Evolutionary conservation across 2,329 filamentous ascomycete species (phyloP).

Genomic region (Neoascochyta sp.): DNA sequence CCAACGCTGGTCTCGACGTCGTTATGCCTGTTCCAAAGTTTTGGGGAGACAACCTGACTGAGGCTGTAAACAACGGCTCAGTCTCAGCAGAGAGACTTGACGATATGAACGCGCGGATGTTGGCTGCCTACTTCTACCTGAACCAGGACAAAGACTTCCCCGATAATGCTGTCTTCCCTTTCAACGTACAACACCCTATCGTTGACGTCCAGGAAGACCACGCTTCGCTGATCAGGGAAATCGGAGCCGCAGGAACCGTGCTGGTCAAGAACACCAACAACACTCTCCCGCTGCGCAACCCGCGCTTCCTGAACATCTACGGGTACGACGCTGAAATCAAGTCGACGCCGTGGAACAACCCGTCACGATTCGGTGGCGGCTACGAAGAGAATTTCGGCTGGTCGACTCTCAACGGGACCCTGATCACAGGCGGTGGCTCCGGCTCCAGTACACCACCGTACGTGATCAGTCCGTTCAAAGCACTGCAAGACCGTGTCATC

Average conservation of each 20-base stretch:
- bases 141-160: slow-evolving; percentile 39
- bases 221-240: slow-evolving; percentile 38
- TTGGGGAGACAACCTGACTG: slow-evolving; percentile 30
- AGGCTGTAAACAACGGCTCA: slow-evolving; percentile 29
- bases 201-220: slow-evolving; percentile 45
- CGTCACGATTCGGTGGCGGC: slow-evolving; percentile 36
- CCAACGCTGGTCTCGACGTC: slow-evolving; percentile 49
- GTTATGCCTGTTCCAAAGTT: slow-evolving; percentile 37
- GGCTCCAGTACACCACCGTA: slow-evolving; percentile 41
- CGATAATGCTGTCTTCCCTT: slow-evolving; percentile 19
- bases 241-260: slow-evolving; percentile 41
- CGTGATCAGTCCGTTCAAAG: slow-evolving; percentile 42
- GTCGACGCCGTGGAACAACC: slow-evolving; percentile 37
- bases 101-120: slow-evolving; percentile 30
- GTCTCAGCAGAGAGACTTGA: slow-evolving; percentile 22
- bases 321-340: slow-evolving; percentile 41
- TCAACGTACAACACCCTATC: slow-evolving; percentile 41
- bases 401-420: slow-evolving; percentile 41
- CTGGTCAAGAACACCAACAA: slow-evolving; percentile 53
- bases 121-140: slow-evolving; percentile 33
- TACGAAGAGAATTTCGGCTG: slow-evolving; percentile 40
- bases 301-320: slow-evolving; percentile 38
- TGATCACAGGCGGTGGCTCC: slow-evolving; percentile 40
- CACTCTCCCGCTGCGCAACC: slow-evolving; percentile 49
- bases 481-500: slow-evolving; percentile 31